phyloP scores from a whole-genome alignment of 2,329 filamentous ascomycete genomes.

The Paecilomyces formosus region DNA sequence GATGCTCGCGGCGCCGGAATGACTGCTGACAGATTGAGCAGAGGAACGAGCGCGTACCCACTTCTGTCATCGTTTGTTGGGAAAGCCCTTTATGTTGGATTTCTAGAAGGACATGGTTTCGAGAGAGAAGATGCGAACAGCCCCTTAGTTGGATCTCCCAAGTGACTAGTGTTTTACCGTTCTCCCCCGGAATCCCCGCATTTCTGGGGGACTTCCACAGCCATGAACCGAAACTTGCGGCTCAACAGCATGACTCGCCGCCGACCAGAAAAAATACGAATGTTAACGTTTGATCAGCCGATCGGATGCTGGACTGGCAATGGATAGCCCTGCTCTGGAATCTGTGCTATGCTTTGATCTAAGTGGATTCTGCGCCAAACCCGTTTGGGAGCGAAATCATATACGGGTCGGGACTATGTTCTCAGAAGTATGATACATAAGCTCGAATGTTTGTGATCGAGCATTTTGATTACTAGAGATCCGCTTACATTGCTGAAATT shows the following conservation, averaged over 20 bases:
- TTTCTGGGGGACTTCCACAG: background rate
- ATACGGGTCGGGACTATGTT: too few relatives aligned
- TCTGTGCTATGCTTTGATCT: too few relatives aligned
- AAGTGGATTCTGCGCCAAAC: too few relatives aligned
- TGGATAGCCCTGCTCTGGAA: too few relatives aligned
- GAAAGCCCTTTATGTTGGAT: background rate
- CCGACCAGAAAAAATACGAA: background rate
- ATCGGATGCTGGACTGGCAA: background rate
- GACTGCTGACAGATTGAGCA: background rate
- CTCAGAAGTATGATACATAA: too few relatives aligned
- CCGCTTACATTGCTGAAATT: too few relatives aligned
- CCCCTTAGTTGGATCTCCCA: background rate
- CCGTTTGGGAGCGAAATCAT: too few relatives aligned
- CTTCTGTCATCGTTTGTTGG: background rate
- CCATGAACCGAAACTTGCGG: background rate
- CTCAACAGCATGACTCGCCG: background rate
- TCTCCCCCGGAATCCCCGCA: background rate
- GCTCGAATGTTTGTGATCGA: too few relatives aligned
- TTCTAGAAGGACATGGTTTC: background rate
- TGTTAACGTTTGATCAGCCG: background rate
- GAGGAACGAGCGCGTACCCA: conserved; percentile 1
- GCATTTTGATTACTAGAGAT: too few relatives aligned
- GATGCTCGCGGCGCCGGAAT: background rate
- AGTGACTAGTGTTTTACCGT: background rate
- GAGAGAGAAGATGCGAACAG: background rate